phyloP scores from a whole-genome alignment of 2,329 filamentous ascomycete genomes.

The Pleurostoma richardsiae region DNA sequence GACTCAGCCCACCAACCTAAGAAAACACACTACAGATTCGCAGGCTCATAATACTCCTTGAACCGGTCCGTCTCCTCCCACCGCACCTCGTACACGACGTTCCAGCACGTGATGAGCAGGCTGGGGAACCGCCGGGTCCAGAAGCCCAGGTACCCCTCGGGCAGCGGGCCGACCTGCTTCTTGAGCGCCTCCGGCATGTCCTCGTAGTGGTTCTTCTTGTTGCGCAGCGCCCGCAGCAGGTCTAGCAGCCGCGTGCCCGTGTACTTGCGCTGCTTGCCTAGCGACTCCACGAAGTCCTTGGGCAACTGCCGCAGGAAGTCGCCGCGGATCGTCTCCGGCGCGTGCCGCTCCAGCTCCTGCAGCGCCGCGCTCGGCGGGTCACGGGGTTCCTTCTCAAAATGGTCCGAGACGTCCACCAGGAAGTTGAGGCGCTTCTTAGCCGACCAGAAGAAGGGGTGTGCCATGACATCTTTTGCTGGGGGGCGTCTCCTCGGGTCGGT shows the following conservation, averaged over 20 bases:
- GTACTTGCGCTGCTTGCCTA: conserved; percentile 95
- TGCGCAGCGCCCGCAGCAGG: conserved; percentile 79
- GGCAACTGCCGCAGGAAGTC: conserved; percentile 79
- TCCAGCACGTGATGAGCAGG: conserved; percentile 73
- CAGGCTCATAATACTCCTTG: conserved; percentile 62
- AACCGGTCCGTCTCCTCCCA: conserved; percentile 64
- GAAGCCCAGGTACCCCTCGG: conserved; percentile 77
- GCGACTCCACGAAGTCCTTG: conserved; percentile 76
- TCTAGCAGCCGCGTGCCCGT: conserved; percentile 80
- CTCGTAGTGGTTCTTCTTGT: conserved; percentile 97
- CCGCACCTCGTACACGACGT: conserved; percentile 62
- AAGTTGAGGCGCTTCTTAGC: conserved; percentile 85
- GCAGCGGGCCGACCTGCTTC: conserved; percentile 62
- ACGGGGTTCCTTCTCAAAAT: conserved; percentile 88
- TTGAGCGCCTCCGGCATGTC: conserved; percentile 83
- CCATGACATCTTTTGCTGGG: conserved; percentile 72
- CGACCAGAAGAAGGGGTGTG: conserved; percentile 96
- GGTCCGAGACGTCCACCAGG: conserved; percentile 93
- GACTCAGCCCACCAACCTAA: no score
- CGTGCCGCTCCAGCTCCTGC: conserved; percentile 49
- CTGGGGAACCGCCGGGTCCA: conserved; percentile 78
- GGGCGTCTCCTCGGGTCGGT: conserved; percentile 56
- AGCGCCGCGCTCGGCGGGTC: conserved; percentile 73
- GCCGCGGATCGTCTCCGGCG: conserved; percentile 49
- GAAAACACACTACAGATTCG: conserved; percentile 19